Evolutionary conservation across 306 rosid species (phyloP), one percentile per base, ranked within the genome.

Genomic region (Citrullus mucosospermus): DNA sequence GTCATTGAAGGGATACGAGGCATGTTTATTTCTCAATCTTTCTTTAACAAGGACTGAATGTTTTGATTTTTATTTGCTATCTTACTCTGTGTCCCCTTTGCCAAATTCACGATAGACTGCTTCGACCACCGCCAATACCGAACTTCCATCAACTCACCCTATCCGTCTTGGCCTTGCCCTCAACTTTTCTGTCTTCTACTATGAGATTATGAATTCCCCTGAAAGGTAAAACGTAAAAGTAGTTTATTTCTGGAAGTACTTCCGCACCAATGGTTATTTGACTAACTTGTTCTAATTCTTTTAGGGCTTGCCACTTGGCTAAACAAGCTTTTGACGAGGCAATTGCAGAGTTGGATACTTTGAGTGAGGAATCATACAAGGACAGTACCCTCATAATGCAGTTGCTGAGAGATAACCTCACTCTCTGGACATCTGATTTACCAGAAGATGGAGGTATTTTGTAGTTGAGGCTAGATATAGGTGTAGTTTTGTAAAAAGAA

Each of bases 311-410:
- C 81, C 97, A 94, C 87, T 88, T 94, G 91, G 98, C 98, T 77
- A 94, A 94, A 84, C 98, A 94, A 85, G 98, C 98, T 38, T 94
- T 94, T 36, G 98, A 94, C 72, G 98, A 94, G 89, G 98, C 98
- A 71, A 94, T 94, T 82, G 97, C 98, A 0, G 98, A 94, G 87
- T 90, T 94, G 91, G 98, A 94, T 82, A 90, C 98, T 75, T 82
- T 94, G 92, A 94, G 98, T 83, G 98, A 94, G 85, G 98, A 94
- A 86, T 94, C 98, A 54, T 92, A 94, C 88, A 94, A 94, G 88
- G 98, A 94, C 80, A 94, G 98, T 87, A 94, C 98, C 84, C 89
- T 92, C 86, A 94, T 94, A 78, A 94, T 94, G 98, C 98, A 94
- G 85, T 81, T 94, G 86, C 86, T 94, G 90, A 94, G 98, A 90